These are phyloP conservation scores for Oryza coarctata DNA, from an alignment of 176 grass and related monocot species.

Conservation along the genomic window DNA sequence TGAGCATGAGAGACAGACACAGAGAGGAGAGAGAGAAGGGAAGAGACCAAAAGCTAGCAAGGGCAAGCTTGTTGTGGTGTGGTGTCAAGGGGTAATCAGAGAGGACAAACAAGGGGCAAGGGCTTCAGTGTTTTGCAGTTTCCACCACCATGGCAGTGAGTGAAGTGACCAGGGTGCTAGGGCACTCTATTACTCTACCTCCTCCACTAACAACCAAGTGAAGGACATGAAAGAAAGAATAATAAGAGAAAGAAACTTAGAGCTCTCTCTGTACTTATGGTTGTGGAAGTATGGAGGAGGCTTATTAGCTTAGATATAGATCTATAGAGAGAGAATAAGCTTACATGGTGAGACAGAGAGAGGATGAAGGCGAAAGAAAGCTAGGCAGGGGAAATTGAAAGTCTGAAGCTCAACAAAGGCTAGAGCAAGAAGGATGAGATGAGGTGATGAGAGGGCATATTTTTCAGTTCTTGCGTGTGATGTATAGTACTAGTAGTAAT, in stretches of 20 bases:
- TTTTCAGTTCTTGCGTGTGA: slow-evolving; percentile 32
- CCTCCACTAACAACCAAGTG: slow-evolving; percentile 9
- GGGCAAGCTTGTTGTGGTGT: slow-evolving; percentile 38
- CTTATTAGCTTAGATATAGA: background rate
- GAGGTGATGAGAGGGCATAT: background rate
- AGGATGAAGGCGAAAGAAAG: background rate
- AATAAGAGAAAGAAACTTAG: background rate
- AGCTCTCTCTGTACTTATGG: background rate
- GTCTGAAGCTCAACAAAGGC: slow-evolving; percentile 6
- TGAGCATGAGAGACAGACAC: slow-evolving; percentile 17
- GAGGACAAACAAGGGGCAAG: slow-evolving; percentile 42
- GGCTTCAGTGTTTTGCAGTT: slow-evolving; percentile 47
- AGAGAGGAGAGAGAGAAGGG: background rate
- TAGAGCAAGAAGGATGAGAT: background rate
- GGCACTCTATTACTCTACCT: background rate
- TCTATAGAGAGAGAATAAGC: background rate
- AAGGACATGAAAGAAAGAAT: background rate
- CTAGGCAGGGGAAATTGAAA: too few species aligned
- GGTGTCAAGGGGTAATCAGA: slow-evolving; percentile 46
- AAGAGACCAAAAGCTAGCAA: slow-evolving; percentile 62
- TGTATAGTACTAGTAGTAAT: background rate
- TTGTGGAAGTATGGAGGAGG: slow-evolving; percentile 16
- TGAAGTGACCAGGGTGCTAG: slow-evolving; percentile 35
- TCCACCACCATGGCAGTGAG: slow-evolving; percentile 49
- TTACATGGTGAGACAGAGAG: background rate